Base-by-base conservation (phyloP, 2,329 filamentous ascomycete species). In the Phyllosticta capitalensis region DNA sequence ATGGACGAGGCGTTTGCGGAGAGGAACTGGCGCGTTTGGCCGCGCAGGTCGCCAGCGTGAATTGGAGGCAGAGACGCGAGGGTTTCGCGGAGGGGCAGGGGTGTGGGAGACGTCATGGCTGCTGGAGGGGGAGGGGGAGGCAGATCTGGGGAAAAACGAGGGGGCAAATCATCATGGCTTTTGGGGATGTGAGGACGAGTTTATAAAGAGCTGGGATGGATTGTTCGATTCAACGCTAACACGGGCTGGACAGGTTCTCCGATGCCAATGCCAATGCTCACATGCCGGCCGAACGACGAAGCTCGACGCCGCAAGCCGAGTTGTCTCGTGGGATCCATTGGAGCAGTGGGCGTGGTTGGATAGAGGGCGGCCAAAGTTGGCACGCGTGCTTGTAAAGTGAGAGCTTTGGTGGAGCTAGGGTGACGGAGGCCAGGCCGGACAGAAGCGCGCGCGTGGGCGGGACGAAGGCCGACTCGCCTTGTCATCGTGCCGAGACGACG, bases 11-110 rank as follows among this genome's bases (percentile, higher is more conserved):
- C 56, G 48, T 62, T 65, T 9, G 61, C 52, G 55, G 63, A 60
- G 19, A 67, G 65, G 14, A 63, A 62, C 7, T 61, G 30, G 26
- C 66, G 66, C 5, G 64, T 67, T 49, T 63, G 64, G 7, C 63
- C 62, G 45, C 66, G 65, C 22, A 67, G 63, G 54, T 53, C 28
- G 51, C 60, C 52, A 0, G 64, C 58, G 12, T 63, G 52, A 5
- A 65, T 56, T n/a, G 60, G 58, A 30, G 65, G 65, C 1, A 68
- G 62, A 12, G 62, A 55, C 1, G 59, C 57, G 26, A 67, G 65
- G n/a, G 64, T 67, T 9, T 33, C 5, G 20, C 58, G 54, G 26
- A 64, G 61, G n/a, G 53, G 58, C 19, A 60, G 45, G 21, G 58
- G 26, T 24, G 33, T 19, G 22, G 56, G 56, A 1, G 9, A 30